Evolutionary conservation across 2,329 filamentous ascomycete species (phyloP).

Genomic region (Knufia petricola): DNA sequence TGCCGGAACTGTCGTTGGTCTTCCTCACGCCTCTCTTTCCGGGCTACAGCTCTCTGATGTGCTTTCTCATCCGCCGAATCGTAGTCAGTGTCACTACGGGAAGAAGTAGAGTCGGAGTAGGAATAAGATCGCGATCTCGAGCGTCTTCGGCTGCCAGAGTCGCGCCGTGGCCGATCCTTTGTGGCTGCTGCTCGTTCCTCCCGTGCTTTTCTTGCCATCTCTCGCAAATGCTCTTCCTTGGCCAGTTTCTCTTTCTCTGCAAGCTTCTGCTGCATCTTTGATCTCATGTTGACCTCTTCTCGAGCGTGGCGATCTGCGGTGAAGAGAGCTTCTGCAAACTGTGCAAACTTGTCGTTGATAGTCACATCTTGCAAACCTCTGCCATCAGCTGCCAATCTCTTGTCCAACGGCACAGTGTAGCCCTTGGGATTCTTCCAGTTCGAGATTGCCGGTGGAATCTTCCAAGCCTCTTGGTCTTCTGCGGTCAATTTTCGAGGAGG

Average conservation of each 20-base stretch:
- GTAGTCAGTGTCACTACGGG: conserved; percentile 8
- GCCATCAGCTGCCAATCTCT: conserved; percentile 87
- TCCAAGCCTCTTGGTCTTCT: conserved; percentile 95
- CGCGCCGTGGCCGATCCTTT: conserved; percentile 36
- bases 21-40: conserved; percentile 68
- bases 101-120: conserved; percentile 31
- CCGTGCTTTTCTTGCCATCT: conserved; percentile 81
- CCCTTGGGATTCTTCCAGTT: conserved; percentile 99
- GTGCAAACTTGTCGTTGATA: conserved; percentile 97
- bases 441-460: conserved; percentile 77
- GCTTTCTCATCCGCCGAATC: conserved; percentile 51
- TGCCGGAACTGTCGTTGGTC: conserved; percentile 85
- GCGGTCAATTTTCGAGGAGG: conserved; percentile 91
- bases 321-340: conserved; percentile 87
- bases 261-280: conserved; percentile 92
- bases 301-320: conserved; percentile 90
- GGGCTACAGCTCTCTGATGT: conserved; percentile 64
- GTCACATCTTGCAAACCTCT: conserved; percentile 83
- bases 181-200: conserved; percentile 54
- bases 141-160: conserved; percentile 36
- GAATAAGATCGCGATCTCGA: conserved; percentile 26
- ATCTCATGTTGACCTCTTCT: conserved; percentile 87
- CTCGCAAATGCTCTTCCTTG: conserved; percentile 84
- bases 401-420: conserved; percentile 91
- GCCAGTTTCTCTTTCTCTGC: conserved; percentile 89